Evolutionary conservation across 805 yeast genomes (phyloP), one percentile per base, ranked within the genome.

Genomic region (Priceomyces medius): DNA sequence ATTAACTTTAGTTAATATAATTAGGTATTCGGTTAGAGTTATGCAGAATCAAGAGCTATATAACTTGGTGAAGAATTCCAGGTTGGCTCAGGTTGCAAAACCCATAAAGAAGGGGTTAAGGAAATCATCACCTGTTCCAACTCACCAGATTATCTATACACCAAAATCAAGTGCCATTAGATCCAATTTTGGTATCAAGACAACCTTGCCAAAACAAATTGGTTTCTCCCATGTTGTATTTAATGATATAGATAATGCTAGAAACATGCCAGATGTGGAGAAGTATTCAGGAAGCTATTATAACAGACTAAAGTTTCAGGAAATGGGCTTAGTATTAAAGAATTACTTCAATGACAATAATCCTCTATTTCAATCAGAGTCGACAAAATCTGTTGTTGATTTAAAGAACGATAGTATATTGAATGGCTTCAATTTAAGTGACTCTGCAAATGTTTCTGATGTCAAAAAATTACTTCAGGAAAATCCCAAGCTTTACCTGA

Each of bases 131-230:
- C 13, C 41, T 27, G 51, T 56, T 8, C 95, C 95, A 19, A 78
- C 86, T 0, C 89, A 83, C 54, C 95, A 86, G 59, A 71, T 84
- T 31, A 73, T 87, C 29, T 83, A 77, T 59, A 81, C 93, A 0
- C 80, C 85, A 38, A 77, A 81, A 37, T 71, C 85, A 6, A 74
- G 84, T 36, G 75, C 82, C 34, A 58, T 71, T 10, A 71, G 87
- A 63, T 81, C 84, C 46, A 86, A 85, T 61, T 87, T 77, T 73
- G 96, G 96, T 53, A 63, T 87, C 45, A 87, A 87, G 56, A 68
- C 81, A 34, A 69, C 85, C 16, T 64, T 87, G 35, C 96, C 96
- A 3, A 67, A 69, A 28, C 80, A 77, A 50, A 59, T 77, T 35
- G 80, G 79, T 31, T 67, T 79, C 13, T 74, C 82, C 31, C 79